Evolutionary conservation across 108 stramenopile species (phyloP).

Genomic region (Nannochloropsis gaditana): DNA sequence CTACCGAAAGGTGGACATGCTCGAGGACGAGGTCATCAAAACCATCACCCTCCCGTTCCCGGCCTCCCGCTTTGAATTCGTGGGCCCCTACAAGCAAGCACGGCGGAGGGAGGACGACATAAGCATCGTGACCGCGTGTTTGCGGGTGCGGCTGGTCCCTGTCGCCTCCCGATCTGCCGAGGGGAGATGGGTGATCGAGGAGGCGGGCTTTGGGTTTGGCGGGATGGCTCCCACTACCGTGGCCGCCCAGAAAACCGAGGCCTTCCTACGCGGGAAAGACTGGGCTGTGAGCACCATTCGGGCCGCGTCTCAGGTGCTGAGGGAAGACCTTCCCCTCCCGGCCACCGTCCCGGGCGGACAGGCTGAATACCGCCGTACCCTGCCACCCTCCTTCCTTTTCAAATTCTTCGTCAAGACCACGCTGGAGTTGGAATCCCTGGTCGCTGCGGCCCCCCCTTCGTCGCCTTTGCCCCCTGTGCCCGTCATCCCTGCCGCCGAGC

Average conservation of each 20-base stretch:
- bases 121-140: constrained; percentile 81
- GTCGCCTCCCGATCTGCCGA: constrained; percentile 23
- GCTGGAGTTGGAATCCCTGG: constrained; percentile 6
- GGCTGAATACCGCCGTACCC: constrained; percentile 72
- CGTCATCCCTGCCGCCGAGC: constrained; percentile 43
- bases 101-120: constrained; percentile 89
- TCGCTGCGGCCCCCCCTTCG: constrained; percentile 45
- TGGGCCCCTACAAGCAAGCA: constrained; percentile 85
- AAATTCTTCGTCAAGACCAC: constrained; percentile 64
- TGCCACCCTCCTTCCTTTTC: constrained; percentile 77
- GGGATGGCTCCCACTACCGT: constrained; percentile 85
- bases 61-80: constrained; percentile 65
- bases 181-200: constrained; percentile 57
- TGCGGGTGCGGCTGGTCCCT: constrained; percentile 65
- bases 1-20: constrained; percentile 74
- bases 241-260: constrained; percentile 63
- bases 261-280: constrained; percentile 30
- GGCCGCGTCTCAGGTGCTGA: constrained; percentile 60
- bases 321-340: constrained; percentile 69
- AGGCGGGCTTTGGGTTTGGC: constrained; percentile 73
- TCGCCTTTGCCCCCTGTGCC: constrained; percentile 43
- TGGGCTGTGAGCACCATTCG: constrained; percentile 63
- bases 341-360: constrained; percentile 81
- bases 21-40: constrained; percentile 70
- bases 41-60: constrained; percentile 66